These are phyloP conservation scores for Phoma sp. DNA, from an alignment of 2,329 filamentous ascomycete genomes.

Conservation along the genomic window DNA sequence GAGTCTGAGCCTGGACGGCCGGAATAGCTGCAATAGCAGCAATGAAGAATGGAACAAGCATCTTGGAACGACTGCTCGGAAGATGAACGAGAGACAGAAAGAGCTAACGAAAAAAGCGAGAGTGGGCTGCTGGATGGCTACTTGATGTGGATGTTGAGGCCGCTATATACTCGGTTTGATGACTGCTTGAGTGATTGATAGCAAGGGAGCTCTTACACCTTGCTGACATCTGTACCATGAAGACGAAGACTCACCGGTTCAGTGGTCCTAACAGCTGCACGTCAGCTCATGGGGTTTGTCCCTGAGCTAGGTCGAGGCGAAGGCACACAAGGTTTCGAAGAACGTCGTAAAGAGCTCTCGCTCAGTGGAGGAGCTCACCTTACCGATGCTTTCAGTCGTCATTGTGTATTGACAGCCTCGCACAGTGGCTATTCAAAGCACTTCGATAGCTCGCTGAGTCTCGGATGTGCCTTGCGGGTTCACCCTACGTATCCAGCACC, in stretches of 20 bases:
- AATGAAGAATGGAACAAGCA: constrained; percentile 25
- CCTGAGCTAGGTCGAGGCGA: neutral
- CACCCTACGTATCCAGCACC: constrained; percentile 15
- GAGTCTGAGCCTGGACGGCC: constrained; percentile 17
- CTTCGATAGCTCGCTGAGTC: constrained; percentile 7
- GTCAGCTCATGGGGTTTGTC: neutral
- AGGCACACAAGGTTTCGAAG: constrained; percentile 4
- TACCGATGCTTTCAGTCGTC: neutral
- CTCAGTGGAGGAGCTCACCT: neutral
- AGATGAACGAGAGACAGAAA: constrained; percentile 17
- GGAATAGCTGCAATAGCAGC: constrained; percentile 27
- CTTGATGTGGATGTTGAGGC: neutral
- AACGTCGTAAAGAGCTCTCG: neutral
- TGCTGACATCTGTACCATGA: neutral
- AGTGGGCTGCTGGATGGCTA: constrained; percentile 26
- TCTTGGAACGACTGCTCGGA: constrained; percentile 15
- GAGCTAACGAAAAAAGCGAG: constrained; percentile 21
- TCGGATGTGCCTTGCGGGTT: constrained; percentile 4
- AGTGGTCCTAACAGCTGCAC: neutral
- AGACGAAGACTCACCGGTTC: constrained; percentile 6
- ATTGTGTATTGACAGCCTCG: constrained; percentile 5
- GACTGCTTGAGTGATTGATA: neutral
- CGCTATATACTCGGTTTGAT: constrained; percentile 3
- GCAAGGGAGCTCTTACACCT: constrained; percentile 5
- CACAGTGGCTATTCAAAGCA: constrained; percentile 1